Conservation (phyloP, 768 basidiomycete genomes). For the Pisolithus tinctorius region DNA sequence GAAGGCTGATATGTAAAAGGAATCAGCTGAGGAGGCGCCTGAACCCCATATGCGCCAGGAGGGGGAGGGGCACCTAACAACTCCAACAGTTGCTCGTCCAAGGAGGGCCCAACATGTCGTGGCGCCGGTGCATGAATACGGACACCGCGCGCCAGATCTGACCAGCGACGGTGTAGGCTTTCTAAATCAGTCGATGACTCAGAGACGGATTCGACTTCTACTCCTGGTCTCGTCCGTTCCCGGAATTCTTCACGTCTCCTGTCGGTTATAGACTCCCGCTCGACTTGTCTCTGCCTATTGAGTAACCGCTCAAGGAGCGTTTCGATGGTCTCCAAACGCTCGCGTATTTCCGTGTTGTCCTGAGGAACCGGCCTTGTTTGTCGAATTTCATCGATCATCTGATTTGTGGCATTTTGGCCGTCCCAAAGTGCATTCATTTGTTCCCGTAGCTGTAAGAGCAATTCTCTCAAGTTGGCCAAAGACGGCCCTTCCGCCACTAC, state of each 20-base stretch:
- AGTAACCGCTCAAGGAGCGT: conserved; percentile 13
- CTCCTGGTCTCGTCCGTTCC: background rate
- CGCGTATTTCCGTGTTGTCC: conserved; percentile 35
- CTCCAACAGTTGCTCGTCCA: conserved; percentile 56
- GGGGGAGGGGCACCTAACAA: conserved; percentile 45
- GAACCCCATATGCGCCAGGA: conserved; percentile 33
- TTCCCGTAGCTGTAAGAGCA: conserved; percentile 52
- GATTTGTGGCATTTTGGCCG: conserved; percentile 54
- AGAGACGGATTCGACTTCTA: conserved; percentile 19
- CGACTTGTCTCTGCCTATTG: conserved; percentile 1
- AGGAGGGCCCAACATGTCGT: conserved; percentile 38
- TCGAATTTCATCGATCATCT: conserved; percentile 56
- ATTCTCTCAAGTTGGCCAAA: conserved; percentile 42
- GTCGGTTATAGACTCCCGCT: conserved; percentile 10
- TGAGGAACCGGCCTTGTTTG: conserved; percentile 34
- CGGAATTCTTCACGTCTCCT: conserved; percentile 16
- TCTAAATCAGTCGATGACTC: conserved; percentile 24
- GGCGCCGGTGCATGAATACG: conserved; percentile 42
- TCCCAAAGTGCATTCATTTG: conserved; percentile 55
- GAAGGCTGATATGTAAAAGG: conserved; percentile 51
- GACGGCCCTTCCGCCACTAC: conserved; percentile 20
- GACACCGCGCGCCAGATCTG: conserved; percentile 18
- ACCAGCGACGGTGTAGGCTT: conserved; percentile 22
- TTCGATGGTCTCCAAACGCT: conserved; percentile 24
- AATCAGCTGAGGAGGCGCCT: conserved; percentile 45